Conservation (phyloP, 768 basidiomycete species). For the Mycena crocata region DNA sequence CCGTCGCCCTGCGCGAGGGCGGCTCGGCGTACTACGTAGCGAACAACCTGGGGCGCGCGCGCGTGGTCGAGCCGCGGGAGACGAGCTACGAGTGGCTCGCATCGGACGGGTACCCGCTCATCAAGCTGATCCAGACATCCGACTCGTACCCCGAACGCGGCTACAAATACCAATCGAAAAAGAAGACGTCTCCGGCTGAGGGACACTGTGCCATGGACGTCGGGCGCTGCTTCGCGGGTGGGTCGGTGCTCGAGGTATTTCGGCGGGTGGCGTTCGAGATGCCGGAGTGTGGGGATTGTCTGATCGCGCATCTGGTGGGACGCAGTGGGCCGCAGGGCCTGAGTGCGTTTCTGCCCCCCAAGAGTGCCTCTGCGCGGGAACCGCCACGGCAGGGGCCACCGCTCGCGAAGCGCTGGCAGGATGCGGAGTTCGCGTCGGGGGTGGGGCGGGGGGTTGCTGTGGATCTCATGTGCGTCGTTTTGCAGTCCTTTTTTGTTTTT, state of each 20-base stretch:
- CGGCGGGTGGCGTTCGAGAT: slow-evolving; percentile 30
- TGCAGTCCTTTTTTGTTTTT: background rate
- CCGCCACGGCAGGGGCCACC: background rate
- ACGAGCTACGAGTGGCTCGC: slow-evolving; percentile 27
- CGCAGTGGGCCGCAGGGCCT: slow-evolving; percentile 25
- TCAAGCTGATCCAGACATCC: slow-evolving; percentile 9
- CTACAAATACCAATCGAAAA: too few relatives aligned
- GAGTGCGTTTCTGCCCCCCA: slow-evolving; percentile 25
- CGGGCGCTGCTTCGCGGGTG: slow-evolving; percentile 5
- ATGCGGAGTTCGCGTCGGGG: slow-evolving; percentile 12
- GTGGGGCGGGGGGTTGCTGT: slow-evolving; percentile 23
- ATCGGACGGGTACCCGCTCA: slow-evolving; percentile 31
- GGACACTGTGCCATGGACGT: slow-evolving; percentile 21
- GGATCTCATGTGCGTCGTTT: slow-evolving; percentile 20
- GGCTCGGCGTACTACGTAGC: slow-evolving; percentile 12
- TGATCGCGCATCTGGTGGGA: slow-evolving; percentile 30
- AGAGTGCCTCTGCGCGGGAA: background rate
- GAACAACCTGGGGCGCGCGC: slow-evolving; percentile 13
- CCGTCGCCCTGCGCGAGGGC: slow-evolving; percentile 16
- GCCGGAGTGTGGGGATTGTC: slow-evolving; percentile 31
- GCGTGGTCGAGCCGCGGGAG: slow-evolving; percentile 18
- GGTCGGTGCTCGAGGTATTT: slow-evolving; percentile 17
- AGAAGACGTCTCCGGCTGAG: too few relatives aligned
- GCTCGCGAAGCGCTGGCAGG: slow-evolving; percentile 25
- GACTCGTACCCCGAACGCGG: too few relatives aligned